These are phyloP conservation scores for Sonneratia caseolaris DNA, from an alignment of 345 rosid genomes.

Conservation along the genomic window DNA sequence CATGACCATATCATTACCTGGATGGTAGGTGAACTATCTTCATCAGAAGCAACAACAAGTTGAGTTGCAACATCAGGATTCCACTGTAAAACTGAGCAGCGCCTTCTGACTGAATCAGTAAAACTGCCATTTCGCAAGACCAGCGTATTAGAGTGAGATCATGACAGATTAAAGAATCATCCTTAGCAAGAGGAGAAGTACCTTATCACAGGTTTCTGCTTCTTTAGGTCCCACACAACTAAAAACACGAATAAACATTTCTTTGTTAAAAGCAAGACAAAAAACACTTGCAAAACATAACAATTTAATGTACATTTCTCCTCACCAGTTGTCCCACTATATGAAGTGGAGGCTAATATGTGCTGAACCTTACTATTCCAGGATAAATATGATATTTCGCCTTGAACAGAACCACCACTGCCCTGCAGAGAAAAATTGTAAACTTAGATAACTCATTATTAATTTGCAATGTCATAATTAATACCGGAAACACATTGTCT, in stretches of 20 bases:
- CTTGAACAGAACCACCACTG: slow-evolving; percentile 86
- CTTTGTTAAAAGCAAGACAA: slow-evolving; percentile 5
- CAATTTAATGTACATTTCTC: slow-evolving; percentile 1
- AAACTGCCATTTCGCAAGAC: slow-evolving; percentile 42
- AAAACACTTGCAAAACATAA: neutral
- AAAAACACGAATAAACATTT: slow-evolving; percentile 15
- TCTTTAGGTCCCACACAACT: slow-evolving; percentile 98
- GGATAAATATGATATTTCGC: slow-evolving; percentile 88
- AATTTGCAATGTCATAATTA: neutral
- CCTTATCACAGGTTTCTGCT: slow-evolving; percentile 93
- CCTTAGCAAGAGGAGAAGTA: slow-evolving; percentile 15
- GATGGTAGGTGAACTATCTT: slow-evolving; percentile 69
- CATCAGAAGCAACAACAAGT: slow-evolving; percentile 96
- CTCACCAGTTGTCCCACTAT: slow-evolving; percentile 95
- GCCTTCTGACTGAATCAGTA: slow-evolving; percentile 79
- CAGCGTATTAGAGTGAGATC: slow-evolving; percentile 8
- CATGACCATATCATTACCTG: slow-evolving; percentile 41
- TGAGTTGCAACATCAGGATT: slow-evolving; percentile 97
- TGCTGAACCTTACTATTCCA: slow-evolving; percentile 96
- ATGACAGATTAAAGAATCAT: slow-evolving; percentile 4
- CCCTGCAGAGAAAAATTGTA: slow-evolving; percentile 42
- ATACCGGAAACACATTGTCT: neutral
- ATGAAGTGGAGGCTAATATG: slow-evolving; percentile 90
- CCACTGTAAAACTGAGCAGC: slow-evolving; percentile 99
- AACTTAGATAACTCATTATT: slow-evolving; percentile 6